phyloP scores from a whole-genome alignment of 192 early-diverging fungal species.

The Obelidium mucronatum region DNA sequence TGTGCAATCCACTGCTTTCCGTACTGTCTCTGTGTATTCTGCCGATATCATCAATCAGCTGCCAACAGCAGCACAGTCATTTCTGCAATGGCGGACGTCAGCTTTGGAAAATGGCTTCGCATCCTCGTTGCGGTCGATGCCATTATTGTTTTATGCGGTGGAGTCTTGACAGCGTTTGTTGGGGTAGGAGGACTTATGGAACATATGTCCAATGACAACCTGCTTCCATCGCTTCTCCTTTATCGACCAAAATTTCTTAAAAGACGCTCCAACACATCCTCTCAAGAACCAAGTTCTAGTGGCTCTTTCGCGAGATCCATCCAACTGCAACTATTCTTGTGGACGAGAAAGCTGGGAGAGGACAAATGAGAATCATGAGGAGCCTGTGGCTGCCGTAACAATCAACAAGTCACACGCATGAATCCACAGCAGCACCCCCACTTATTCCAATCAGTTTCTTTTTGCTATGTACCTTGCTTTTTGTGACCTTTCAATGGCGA shows the following conservation, averaged over 20 bases:
- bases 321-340: not conserved
- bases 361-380: too few relatives aligned
- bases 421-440: not conserved
- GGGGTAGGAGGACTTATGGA: conserved; percentile 60
- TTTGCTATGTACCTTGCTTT: conserved; percentile 54
- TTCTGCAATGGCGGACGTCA: conserved; percentile 46
- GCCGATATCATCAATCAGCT: conserved; percentile 46
- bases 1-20: conserved; percentile 56
- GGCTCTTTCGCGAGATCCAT: not conserved
- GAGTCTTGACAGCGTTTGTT: conserved; percentile 64
- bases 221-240: conserved; percentile 57
- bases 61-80: conserved; percentile 51
- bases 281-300: not conserved
- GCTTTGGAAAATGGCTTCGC: conserved; percentile 43
- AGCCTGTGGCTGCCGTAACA: too few relatives aligned
- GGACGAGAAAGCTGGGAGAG: too few relatives aligned
- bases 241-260: conserved; percentile 36
- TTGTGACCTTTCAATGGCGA: conserved; percentile 50
- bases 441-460: conserved; percentile 58
- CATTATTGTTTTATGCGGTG: conserved; percentile 65
- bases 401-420: not conserved
- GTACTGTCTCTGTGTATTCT: conserved; percentile 53
- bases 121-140: conserved; percentile 61
- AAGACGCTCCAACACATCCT: not conserved
- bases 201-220: conserved; percentile 59